A percentile compares a stretch with the other conserved stretches of the same genome.
phyloP scores from a whole-genome alignment of 2,329 filamentous ascomycete species.

The Meredithiella fracta region DNA sequence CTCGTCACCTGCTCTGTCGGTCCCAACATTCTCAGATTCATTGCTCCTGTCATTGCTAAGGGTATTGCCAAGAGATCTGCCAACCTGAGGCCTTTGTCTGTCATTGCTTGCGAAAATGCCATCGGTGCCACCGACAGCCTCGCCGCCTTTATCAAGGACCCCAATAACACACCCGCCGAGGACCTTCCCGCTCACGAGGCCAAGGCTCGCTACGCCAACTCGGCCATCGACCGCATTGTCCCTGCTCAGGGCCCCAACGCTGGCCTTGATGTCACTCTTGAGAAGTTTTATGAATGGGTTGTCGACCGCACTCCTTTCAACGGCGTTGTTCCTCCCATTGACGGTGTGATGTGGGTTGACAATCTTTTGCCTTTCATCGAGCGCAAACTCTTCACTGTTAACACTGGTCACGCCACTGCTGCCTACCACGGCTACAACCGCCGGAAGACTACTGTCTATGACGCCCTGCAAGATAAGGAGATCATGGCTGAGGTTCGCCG shows the following conservation, averaged over 20 bases:
- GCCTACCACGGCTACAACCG: conserved; percentile 88
- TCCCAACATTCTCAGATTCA: conserved; percentile 89
- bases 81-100: conserved; percentile 52
- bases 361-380: conserved; percentile 91
- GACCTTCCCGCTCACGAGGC: conserved; percentile 51
- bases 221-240: conserved; percentile 94
- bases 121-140: conserved; percentile 88
- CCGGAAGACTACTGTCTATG: conserved; percentile 75
- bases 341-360: conserved; percentile 85
- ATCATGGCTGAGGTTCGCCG: conserved; percentile 67
- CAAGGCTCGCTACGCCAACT: conserved; percentile 87
- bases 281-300: conserved; percentile 99
- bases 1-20: conserved; percentile 94
- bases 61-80: conserved; percentile 63
- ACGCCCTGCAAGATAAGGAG: conserved; percentile 45
- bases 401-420: conserved; percentile 90
- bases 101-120: conserved; percentile 97
- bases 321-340: conserved; percentile 53
- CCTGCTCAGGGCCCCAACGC: conserved; percentile 68
- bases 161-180: conserved; percentile 51
- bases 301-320: conserved; percentile 79
- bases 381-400: conserved; percentile 98
- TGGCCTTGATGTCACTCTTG: conserved; percentile 81
- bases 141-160: conserved; percentile 60
- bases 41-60: conserved; percentile 89